These are phyloP conservation scores for Penicillium sp. DNA, from an alignment of 2,329 filamentous ascomycete genomes.

Conservation along the genomic window DNA sequence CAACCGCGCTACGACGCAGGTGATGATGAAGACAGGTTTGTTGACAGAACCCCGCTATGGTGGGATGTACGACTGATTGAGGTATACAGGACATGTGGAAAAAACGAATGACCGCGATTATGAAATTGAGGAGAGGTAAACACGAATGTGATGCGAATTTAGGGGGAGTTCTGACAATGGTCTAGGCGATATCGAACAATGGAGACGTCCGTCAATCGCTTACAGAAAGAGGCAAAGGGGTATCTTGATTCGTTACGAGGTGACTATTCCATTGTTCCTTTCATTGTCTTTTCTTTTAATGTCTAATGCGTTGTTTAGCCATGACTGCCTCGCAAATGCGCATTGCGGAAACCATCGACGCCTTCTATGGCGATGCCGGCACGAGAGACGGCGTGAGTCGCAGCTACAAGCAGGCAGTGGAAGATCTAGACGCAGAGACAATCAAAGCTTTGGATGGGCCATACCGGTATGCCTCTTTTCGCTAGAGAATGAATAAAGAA, in stretches of 20 bases:
- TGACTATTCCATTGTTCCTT: conserved; percentile 30
- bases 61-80: neutral
- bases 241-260: conserved; percentile 94
- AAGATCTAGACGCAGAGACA: conserved; percentile 94
- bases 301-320: conserved; percentile 48
- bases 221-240: conserved; percentile 97
- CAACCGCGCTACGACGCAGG: conserved; percentile 97
- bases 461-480: conserved; percentile 59
- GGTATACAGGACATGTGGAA: conserved; percentile 73
- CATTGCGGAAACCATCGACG: conserved; percentile 98
- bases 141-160: neutral
- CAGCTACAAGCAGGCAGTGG: conserved; percentile 97
- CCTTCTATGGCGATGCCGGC: conserved; percentile 95
- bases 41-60: conserved; percentile 5
- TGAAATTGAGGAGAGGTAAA: conserved; percentile 86
- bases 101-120: conserved; percentile 98
- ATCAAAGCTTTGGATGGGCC: conserved; percentile 97
- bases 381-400: conserved; percentile 91
- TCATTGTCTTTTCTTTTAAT: neutral
- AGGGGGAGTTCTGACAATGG: conserved; percentile 20
- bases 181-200: conserved; percentile 93
- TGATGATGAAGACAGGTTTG: conserved; percentile 98
- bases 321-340: conserved; percentile 99
- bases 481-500: neutral
- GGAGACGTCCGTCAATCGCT: conserved; percentile 84